Percentiles rank a stretch among this genome's conserved stretches.
Conservation (phyloP, 1,284 basidiomycete genomes). For the Ustilago curta region DNA sequence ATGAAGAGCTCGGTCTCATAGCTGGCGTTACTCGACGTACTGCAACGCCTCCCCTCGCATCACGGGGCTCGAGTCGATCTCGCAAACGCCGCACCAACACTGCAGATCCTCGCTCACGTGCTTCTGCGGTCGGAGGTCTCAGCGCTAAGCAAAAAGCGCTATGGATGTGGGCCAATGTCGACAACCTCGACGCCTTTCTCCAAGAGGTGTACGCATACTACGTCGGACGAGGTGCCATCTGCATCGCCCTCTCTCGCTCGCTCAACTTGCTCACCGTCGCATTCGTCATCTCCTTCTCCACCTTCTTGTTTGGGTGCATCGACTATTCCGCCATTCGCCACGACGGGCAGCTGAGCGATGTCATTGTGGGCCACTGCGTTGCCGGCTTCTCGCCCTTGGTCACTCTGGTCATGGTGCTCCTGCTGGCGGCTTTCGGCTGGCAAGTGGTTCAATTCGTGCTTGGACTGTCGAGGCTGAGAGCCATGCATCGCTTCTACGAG, state of each 20-base stretch:
- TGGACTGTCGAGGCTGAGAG: constrained; percentile 79
- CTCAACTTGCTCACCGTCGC: constrained; percentile 93
- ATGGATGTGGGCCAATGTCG: constrained; percentile 99
- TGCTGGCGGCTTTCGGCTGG: constrained; percentile 80
- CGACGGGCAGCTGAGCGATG: constrained; percentile 61
- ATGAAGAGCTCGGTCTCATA: constrained; percentile 43
- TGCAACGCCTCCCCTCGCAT: neutral
- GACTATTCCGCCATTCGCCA: constrained; percentile 81
- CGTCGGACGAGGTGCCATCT: constrained; percentile 93
- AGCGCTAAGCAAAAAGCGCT: constrained; percentile 74
- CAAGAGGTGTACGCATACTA: constrained; percentile 97
- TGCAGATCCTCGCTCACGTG: constrained; percentile 31
- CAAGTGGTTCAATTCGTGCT: constrained; percentile 72
- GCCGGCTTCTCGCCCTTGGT: constrained; percentile 85
- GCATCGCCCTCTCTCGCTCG: constrained; percentile 86
- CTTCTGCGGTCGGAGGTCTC: constrained; percentile 40
- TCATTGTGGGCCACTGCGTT: constrained; percentile 70
- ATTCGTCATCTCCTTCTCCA: constrained; percentile 96
- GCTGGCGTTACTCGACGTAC: constrained; percentile 12
- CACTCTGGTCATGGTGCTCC: constrained; percentile 73
- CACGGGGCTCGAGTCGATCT: constrained; percentile 22
- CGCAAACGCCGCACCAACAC: constrained; percentile 18
- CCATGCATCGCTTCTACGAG: constrained; percentile 89
- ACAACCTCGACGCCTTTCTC: constrained; percentile 92
- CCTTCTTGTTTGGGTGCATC: constrained; percentile 92